A percentile compares a stretch with the other conserved stretches of the same genome.
Evolutionary conservation across 306 rosid genomes (phyloP).

Genomic region (Lotus japonicus): DNA sequence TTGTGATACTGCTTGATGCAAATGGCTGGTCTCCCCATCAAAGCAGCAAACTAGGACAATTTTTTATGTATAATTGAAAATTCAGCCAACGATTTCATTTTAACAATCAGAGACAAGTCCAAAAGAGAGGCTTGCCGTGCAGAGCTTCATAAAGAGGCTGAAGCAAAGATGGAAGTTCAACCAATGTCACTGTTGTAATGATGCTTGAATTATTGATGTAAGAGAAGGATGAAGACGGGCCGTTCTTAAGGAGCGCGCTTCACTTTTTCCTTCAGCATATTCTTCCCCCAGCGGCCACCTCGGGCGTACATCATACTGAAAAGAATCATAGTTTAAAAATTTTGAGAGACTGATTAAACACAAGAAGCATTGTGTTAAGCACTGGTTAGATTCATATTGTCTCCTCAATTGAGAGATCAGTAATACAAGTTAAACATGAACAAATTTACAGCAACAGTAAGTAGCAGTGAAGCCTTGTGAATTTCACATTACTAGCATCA

Average conservation of each 20-base stretch:
- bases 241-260: conserved; percentile 67
- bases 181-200: conserved; percentile 45
- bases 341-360: not conserved
- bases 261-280: conserved; percentile 74
- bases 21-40: not conserved
- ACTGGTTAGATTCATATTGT: not conserved
- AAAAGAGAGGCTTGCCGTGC: not conserved
- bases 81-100: not conserved
- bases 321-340: not conserved
- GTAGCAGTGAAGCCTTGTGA: not conserved
- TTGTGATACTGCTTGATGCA: not conserved
- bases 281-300: conserved; percentile 97
- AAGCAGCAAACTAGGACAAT: not conserved
- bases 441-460: not conserved
- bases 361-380: not conserved
- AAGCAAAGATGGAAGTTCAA: conserved; percentile 12
- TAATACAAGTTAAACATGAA: not conserved
- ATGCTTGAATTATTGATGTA: conserved; percentile 74
- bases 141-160: not conserved
- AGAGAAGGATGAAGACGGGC: conserved; percentile 93
- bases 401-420: not conserved
- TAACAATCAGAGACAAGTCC: not conserved
- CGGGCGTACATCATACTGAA: conserved; percentile 82
- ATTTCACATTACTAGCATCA: not conserved
- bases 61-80: not conserved